Conservation (phyloP, 2,329 filamentous ascomycete genomes). For the Colletotrichum abscissum region DNA sequence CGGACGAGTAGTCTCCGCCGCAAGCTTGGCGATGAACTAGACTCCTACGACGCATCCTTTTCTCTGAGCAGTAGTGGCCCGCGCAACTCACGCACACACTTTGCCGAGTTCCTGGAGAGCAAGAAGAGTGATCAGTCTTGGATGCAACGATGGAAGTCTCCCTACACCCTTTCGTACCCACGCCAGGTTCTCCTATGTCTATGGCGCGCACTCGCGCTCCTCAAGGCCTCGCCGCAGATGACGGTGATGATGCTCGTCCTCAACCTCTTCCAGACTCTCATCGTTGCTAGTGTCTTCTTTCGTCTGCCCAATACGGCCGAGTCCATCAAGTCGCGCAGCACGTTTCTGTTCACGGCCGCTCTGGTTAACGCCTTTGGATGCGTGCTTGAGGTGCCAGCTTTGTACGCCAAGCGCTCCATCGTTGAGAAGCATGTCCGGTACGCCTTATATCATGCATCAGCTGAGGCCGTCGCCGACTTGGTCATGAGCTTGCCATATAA, state of each 20-base stretch:
- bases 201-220: constrained; percentile 35
- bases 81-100: constrained; percentile 11
- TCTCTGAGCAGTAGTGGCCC: background rate
- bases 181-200: constrained; percentile 38
- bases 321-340: constrained; percentile 64
- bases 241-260: constrained; percentile 40
- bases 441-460: constrained; percentile 45
- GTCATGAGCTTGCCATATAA: constrained; percentile 57
- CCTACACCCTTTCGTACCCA: constrained; percentile 38
- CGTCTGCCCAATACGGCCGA: constrained; percentile 64
- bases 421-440: constrained; percentile 46
- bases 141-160: constrained; percentile 32
- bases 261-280: constrained; percentile 69
- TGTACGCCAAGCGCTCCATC: constrained; percentile 45
- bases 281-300: constrained; percentile 75
- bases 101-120: constrained; percentile 17
- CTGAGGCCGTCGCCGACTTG: constrained; percentile 51
- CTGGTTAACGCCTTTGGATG: constrained; percentile 58
- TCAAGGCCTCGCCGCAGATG: constrained; percentile 37
- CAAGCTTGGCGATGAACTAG: background rate
- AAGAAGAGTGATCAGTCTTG: constrained; percentile 23
- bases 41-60: constrained; percentile 14
- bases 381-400: constrained; percentile 46
- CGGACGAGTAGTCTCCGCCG: constrained; percentile 37
- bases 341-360: constrained; percentile 47